Percentiles rank a stretch among this genome's conserved stretches.
Conservation (phyloP, 306 rosid species). For the Echinosophora koreensis region DNA sequence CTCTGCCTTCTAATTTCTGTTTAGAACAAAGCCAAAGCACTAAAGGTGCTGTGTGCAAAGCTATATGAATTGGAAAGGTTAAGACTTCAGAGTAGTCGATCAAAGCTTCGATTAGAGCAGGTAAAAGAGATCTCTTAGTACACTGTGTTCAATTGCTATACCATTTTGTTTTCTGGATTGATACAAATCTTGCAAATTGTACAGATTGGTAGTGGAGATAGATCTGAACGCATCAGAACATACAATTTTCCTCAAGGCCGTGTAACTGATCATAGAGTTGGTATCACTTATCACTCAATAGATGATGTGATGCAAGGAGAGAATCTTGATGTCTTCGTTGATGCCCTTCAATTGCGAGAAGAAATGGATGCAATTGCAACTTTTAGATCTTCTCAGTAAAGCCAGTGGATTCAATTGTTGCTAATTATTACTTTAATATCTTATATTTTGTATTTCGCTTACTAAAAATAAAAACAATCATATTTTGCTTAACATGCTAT, state of each 20-base stretch:
- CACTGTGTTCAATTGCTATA: slow-evolving; percentile 7
- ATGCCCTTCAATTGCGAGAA: slow-evolving; percentile 85
- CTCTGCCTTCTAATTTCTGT: slow-evolving; percentile 42
- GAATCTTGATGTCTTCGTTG: slow-evolving; percentile 76
- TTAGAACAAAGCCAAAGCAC: slow-evolving; percentile 91
- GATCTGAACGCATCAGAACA: slow-evolving; percentile 89
- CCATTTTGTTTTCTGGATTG: slow-evolving; percentile 36
- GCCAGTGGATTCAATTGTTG: slow-evolving; percentile 13
- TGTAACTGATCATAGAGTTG: slow-evolving; percentile 90
- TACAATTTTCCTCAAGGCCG: slow-evolving; percentile 96
- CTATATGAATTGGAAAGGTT: slow-evolving; percentile 86
- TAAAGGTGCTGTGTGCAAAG: slow-evolving; percentile 87
- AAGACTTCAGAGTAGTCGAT: slow-evolving; percentile 69
- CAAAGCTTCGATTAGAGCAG: slow-evolving; percentile 87
- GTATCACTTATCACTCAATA: slow-evolving; percentile 82
- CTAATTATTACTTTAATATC: slow-evolving; percentile 14
- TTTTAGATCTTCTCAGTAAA: slow-evolving; percentile 64
- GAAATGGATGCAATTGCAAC: slow-evolving; percentile 85
- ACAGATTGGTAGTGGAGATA: slow-evolving; percentile 95
- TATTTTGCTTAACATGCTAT: slow-evolving; percentile 31
- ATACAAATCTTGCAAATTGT: slow-evolving; percentile 29
- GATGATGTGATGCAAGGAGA: slow-evolving; percentile 88
- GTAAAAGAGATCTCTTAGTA: slow-evolving; percentile 45
- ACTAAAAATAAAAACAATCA: background rate
- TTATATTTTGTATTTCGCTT: background rate